Percentiles rank a stretch among this genome's conserved stretches.
These are phyloP conservation scores for Botrytis galanthina DNA, from an alignment of 2,329 filamentous ascomycete species.

Conservation along the genomic window DNA sequence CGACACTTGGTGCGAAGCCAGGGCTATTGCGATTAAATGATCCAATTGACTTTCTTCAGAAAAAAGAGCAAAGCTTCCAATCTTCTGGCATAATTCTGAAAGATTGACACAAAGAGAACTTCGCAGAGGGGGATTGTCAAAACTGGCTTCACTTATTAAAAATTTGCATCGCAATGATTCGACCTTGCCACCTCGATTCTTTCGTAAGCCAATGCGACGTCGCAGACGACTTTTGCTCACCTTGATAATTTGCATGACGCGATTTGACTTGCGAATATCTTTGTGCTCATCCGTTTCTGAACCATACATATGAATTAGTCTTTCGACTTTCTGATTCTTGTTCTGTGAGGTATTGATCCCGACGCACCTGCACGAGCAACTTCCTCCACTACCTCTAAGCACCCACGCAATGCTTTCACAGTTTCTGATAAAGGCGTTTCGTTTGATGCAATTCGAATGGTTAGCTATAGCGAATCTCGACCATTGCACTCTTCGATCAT, in stretches of 20 bases:
- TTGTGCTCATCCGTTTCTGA: no score
- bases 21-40: neutral
- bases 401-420: neutral
- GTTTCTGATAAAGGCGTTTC: constrained; percentile 17
- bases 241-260: neutral
- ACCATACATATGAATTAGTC: neutral
- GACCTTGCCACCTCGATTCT: no score
- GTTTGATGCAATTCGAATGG: constrained; percentile 30
- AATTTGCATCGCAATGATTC: no score
- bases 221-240: neutral
- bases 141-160: no score
- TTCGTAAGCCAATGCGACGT: neutral
- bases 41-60: neutral
- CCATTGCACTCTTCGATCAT: constrained; percentile 26
- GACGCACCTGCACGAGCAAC: constrained; percentile 15
- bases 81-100: no score
- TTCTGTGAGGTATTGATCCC: no score
- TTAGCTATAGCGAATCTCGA: constrained; percentile 9
- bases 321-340: neutral
- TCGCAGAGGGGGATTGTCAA: no score
- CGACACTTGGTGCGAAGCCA: neutral
- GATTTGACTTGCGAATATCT: no score
- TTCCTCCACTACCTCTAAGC: constrained; percentile 7
- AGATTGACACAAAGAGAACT: no score
- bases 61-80: no score